Conservation (phyloP, 805 yeast genomes). For the Saccharomycopsis schoenii region DNA sequence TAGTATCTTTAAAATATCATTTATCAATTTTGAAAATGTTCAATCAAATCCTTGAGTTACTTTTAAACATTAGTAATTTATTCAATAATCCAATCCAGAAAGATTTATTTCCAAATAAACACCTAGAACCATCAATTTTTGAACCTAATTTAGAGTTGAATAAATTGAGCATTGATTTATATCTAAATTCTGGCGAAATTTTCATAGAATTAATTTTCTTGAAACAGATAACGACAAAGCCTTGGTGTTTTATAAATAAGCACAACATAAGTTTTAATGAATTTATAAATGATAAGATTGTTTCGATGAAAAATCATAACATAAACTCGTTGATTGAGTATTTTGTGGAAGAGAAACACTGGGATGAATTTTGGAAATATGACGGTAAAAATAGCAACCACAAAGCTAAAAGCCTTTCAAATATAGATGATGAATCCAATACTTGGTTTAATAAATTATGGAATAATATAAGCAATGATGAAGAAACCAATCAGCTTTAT, state of each 20-base stretch:
- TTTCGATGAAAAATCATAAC: slow-evolving; percentile 5
- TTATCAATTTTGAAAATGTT: slow-evolving; percentile 13
- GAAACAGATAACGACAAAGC: slow-evolving; percentile 11
- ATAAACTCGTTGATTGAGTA: slow-evolving; percentile 14
- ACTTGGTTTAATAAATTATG: slow-evolving; percentile 14
- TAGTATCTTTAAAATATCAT: slow-evolving; percentile 4
- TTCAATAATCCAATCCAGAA: slow-evolving; percentile 10
- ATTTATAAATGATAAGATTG: slow-evolving; percentile 13
- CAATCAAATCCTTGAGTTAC: slow-evolving; percentile 12
- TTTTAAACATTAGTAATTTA: not conserved
- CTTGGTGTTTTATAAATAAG: slow-evolving; percentile 18
- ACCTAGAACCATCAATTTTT: slow-evolving; percentile 5
- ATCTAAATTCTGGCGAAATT: slow-evolving; percentile 16
- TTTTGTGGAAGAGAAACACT: slow-evolving; percentile 14
- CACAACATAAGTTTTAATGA: slow-evolving; percentile 15
- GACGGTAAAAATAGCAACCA: not conserved
- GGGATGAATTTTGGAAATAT: slow-evolving; percentile 15
- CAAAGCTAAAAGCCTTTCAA: not conserved
- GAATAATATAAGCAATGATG: slow-evolving; percentile 4
- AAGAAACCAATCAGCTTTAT: slow-evolving; percentile 11
- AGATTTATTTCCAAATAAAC: slow-evolving; percentile 11
- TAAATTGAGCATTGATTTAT: slow-evolving; percentile 14
- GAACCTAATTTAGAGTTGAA: slow-evolving; percentile 8
- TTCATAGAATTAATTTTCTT: slow-evolving; percentile 16
- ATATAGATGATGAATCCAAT: not conserved